These are phyloP conservation scores for Afroboletus lepidellus DNA, from an alignment of 1,284 basidiomycete species.

Conservation along the genomic window DNA sequence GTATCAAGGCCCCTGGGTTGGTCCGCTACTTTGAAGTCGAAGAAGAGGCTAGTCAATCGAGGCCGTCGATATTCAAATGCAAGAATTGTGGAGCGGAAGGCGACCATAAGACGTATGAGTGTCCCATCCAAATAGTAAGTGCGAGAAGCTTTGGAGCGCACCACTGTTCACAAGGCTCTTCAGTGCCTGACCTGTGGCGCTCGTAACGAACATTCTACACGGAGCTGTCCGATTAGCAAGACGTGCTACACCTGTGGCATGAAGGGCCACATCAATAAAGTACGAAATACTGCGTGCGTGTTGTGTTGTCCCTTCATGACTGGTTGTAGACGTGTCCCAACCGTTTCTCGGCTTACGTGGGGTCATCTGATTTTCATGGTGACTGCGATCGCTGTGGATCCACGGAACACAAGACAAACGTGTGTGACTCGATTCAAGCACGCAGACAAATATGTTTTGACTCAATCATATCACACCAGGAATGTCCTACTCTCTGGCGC, in stretches of 20 bases:
- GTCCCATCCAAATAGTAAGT: conserved; percentile 67
- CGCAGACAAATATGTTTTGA: not conserved
- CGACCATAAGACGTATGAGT: conserved; percentile 61
- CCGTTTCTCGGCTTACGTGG: conserved; percentile 38
- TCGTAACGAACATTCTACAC: conserved; percentile 79
- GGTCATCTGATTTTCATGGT: conserved; percentile 35
- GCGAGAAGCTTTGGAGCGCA: not conserved
- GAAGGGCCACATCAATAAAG: conserved; percentile 80
- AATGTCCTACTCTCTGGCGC: conserved; percentile 87
- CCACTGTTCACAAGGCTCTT: conserved; percentile 3
- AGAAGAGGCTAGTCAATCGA: conserved; percentile 38
- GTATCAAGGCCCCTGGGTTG: conserved; percentile 40
- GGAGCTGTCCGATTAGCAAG: conserved; percentile 82
- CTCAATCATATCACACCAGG: conserved; percentile 43
- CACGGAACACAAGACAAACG: conserved; percentile 64
- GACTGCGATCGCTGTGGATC: conserved; percentile 81
- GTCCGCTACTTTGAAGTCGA: conserved; percentile 62
- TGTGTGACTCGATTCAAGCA: conserved; percentile 36
- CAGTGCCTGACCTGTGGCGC: conserved; percentile 89
- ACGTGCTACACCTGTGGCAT: conserved; percentile 85
- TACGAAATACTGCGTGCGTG: conserved; percentile 31
- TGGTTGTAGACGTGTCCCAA: conserved; percentile 71
- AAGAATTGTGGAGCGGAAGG: conserved; percentile 73
- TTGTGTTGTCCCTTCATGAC: conserved; percentile 4
- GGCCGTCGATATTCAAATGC: conserved; percentile 54